A percentile compares a stretch with the other conserved stretches of the same genome.
Evolutionary conservation across 192 early-diverging fungal genomes (phyloP).

Genomic region (Linnemannia elongata): DNA sequence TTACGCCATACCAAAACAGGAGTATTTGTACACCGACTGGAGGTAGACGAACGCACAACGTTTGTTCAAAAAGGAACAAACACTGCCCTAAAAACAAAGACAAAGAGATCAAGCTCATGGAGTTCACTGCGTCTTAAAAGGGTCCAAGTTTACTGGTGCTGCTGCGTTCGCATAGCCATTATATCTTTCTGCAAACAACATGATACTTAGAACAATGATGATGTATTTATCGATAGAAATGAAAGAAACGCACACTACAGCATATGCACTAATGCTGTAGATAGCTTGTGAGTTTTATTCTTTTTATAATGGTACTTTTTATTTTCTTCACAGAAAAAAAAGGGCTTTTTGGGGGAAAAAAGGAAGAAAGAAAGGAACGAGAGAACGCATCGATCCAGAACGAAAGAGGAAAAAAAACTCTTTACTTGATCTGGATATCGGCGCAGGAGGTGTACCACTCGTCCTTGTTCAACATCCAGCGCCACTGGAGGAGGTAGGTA

Average conservation of each 20-base stretch:
- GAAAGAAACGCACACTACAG: slow-evolving; percentile 1
- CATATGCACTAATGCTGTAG: slow-evolving; percentile 6
- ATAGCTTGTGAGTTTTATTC: neutral
- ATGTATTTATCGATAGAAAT: neutral
- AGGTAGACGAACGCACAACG: neutral
- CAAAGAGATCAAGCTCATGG: too few relatives aligned
- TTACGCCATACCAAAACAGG: neutral
- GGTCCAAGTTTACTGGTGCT: too few relatives aligned
- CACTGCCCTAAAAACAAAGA: too few relatives aligned
- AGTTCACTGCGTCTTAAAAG: too few relatives aligned
- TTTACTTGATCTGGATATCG: slow-evolving; percentile 17
- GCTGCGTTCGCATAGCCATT: too few relatives aligned
- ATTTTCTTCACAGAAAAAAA: neutral
- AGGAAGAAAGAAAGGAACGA: neutral
- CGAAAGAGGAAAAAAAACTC: neutral
- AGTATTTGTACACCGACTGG: neutral
- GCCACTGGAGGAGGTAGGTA: slow-evolving; percentile 40
- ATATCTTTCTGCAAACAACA: neutral
- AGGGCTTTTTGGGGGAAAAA: neutral
- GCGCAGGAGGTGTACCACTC: slow-evolving; percentile 52
- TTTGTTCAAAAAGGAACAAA: neutral
- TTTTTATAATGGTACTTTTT: neutral
- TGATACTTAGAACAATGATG: neutral
- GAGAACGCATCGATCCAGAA: neutral
- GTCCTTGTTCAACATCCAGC: slow-evolving; percentile 50